Evolutionary conservation across 78 protist genomes (phyloP).

Genomic region (Speleostelium caveatum): DNA sequence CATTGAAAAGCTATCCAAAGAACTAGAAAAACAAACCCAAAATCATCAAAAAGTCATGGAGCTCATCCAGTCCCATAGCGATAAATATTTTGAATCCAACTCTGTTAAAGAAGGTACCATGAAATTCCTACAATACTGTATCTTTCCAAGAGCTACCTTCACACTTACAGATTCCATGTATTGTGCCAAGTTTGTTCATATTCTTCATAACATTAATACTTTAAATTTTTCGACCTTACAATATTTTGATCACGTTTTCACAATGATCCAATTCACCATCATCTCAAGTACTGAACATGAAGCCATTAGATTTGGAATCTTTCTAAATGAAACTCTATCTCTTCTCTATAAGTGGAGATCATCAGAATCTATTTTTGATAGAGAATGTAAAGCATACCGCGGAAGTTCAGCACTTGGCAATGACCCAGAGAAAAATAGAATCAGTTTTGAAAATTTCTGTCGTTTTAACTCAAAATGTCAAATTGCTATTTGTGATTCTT

Average conservation of each 20-base stretch:
- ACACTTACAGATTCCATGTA: conserved; percentile 75
- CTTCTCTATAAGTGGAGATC: conserved; percentile 35
- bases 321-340: conserved; percentile 39
- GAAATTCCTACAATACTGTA: conserved; percentile 64
- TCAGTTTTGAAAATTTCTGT: neutral
- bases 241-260: conserved; percentile 11
- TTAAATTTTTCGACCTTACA: conserved; percentile 31
- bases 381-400: neutral
- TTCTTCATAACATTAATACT: conserved; percentile 15
- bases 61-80: conserved; percentile 9
- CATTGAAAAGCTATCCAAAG: conserved; percentile 17
- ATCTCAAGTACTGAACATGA: conserved; percentile 60
- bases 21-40: conserved; percentile 1
- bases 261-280: neutral
- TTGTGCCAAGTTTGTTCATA: conserved; percentile 47
- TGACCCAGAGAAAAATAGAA: neutral
- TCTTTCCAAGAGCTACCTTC: conserved; percentile 71
- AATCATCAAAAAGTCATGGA: conserved; percentile 50
- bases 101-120: conserved; percentile 1
- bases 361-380: conserved; percentile 15
- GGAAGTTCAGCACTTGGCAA: neutral
- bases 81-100: conserved; percentile 20
- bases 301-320: conserved; percentile 72
- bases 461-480: conserved; percentile 7
- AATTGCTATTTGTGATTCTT: neutral